Conservation (phyloP, 371 early-diverging fungal species). For the Mortierella polycephala region DNA sequence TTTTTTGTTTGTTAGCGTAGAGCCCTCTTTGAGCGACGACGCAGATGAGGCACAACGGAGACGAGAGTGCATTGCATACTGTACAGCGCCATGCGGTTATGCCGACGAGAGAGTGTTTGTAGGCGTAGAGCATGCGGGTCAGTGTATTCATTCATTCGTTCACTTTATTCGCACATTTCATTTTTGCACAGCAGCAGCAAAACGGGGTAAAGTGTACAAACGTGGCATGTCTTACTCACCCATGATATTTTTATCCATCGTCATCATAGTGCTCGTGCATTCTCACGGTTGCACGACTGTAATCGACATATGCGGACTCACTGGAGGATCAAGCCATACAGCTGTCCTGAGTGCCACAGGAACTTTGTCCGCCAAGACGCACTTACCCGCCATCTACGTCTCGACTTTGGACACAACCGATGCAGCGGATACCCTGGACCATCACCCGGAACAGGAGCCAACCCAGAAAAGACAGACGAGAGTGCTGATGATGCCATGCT, state of each 20-base stretch:
- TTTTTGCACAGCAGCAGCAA: too few species aligned
- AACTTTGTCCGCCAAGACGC: constrained; percentile 85
- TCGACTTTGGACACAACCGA: constrained; percentile 51
- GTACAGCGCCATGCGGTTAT: too few species aligned
- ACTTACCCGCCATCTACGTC: constrained; percentile 65
- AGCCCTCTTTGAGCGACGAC: too few species aligned
- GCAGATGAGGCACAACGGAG: too few species aligned
- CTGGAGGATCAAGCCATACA: constrained; percentile 69
- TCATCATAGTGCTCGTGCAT: constrained; percentile 52
- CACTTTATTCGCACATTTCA: too few species aligned
- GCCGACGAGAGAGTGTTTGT: too few species aligned
- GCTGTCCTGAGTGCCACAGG: constrained; percentile 72
- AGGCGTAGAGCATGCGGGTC: too few species aligned
- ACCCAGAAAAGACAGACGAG: constrained; percentile 30
- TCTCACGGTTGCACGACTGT: constrained; percentile 81
- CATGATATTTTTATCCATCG: neutral
- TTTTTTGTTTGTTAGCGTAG: neutral
- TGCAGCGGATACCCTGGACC: constrained; percentile 51
- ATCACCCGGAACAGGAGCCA: constrained; percentile 16
- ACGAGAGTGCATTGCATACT: too few species aligned
- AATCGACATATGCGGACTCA: constrained; percentile 81
- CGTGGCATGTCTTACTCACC: too few species aligned
- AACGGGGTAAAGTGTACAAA: too few species aligned
- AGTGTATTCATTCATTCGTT: too few species aligned
- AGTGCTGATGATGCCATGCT: constrained; percentile 23